Evolutionary conservation across 2,329 filamentous ascomycete genomes (phyloP).

Genomic region (Phoma herbarum): DNA sequence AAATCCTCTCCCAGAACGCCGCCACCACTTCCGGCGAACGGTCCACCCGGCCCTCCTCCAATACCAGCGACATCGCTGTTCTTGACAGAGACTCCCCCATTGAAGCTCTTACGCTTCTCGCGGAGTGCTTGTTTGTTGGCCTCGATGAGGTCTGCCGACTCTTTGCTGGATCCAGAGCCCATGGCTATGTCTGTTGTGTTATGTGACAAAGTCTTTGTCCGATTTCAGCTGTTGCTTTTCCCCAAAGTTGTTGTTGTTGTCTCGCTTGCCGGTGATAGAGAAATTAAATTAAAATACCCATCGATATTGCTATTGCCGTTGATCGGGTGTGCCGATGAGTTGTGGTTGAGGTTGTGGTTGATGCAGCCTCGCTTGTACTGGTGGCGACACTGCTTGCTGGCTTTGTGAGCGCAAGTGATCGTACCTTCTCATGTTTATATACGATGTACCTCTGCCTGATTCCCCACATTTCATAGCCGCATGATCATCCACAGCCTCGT

Average conservation of each 20-base stretch:
- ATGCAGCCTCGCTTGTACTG: neutral
- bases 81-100: conserved; percentile 9
- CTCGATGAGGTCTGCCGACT: neutral
- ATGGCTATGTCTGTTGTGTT: neutral
- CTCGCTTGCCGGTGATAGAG: too few relatives aligned
- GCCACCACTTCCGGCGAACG: neutral
- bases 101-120: conserved; percentile 7
- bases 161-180: conserved; percentile 2
- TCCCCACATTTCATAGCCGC: neutral
- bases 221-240: too few relatives aligned
- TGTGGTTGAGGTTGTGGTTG: neutral
- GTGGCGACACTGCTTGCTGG: neutral
- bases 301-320: neutral
- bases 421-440: neutral
- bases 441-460: neutral
- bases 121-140: neutral
- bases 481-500: conserved; percentile 6
- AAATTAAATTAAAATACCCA: too few relatives aligned
- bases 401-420: neutral
- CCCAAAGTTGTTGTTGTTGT: too few relatives aligned
- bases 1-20: conserved; percentile 4
- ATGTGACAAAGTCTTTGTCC: neutral
- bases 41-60: conserved; percentile 7
- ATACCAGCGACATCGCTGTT: conserved; percentile 4
- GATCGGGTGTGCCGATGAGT: neutral